phyloP scores from a whole-genome alignment of 129 eudicot species.

The Escallonia herrerae region DNA sequence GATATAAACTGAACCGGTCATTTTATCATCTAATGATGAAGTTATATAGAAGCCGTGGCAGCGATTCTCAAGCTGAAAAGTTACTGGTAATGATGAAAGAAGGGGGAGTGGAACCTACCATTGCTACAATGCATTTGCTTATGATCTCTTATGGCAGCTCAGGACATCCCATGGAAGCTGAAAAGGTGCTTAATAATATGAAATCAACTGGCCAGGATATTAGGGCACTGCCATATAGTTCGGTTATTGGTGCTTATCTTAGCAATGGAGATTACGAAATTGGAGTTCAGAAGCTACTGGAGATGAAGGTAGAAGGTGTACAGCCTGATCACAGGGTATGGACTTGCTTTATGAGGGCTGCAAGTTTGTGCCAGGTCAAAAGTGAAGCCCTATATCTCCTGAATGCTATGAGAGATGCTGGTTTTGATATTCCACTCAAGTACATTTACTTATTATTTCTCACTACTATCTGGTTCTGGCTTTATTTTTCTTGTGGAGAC shows the following conservation, averaged over 20 bases:
- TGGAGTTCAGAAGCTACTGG: slow-evolving; percentile 62
- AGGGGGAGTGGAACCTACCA: slow-evolving; percentile 66
- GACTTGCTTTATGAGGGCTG: slow-evolving; percentile 83
- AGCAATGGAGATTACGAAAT: slow-evolving; percentile 51
- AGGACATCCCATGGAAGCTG: slow-evolving; percentile 85
- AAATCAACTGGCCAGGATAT: slow-evolving; percentile 42
- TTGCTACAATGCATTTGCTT: slow-evolving; percentile 88
- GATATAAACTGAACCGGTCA: slow-evolving; percentile 63
- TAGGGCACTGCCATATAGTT: slow-evolving; percentile 69
- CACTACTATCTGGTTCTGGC: too few species aligned
- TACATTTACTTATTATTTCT: slow-evolving; percentile 6
- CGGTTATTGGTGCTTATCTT: slow-evolving; percentile 81
- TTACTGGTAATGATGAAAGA: slow-evolving; percentile 63
- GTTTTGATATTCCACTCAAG: slow-evolving; percentile 80
- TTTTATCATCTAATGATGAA: slow-evolving; percentile 96
- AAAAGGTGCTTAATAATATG: slow-evolving; percentile 61
- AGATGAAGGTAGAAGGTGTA: slow-evolving; percentile 70
- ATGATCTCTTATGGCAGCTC: slow-evolving; percentile 90
- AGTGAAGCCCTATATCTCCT: slow-evolving; percentile 58
- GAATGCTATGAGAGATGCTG: slow-evolving; percentile 63
- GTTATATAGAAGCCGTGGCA: slow-evolving; percentile 63
- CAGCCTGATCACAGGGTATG: slow-evolving; percentile 87
- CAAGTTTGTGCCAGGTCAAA: slow-evolving; percentile 61
- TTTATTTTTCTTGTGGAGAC: too few species aligned
- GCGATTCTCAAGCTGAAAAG: slow-evolving; percentile 64